Percentiles rank a stretch among this genome's conserved stretches.
These are phyloP conservation scores for Leccinum rimulosum DNA, from an alignment of 768 basidiomycete genomes.

Conservation along the genomic window DNA sequence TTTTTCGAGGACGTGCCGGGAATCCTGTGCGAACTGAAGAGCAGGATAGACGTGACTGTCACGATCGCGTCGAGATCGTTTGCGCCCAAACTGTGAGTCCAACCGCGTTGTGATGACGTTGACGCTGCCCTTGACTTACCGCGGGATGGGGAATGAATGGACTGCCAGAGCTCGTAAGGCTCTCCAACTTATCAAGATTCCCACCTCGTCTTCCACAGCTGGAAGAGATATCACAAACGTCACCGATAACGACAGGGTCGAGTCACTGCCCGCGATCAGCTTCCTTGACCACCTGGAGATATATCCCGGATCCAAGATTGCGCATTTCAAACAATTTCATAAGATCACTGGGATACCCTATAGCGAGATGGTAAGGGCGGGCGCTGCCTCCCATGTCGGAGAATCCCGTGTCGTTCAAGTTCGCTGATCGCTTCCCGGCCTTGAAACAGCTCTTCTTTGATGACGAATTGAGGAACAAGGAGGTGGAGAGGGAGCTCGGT, in stretches of 20 bases:
- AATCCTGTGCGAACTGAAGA: constrained; percentile 60
- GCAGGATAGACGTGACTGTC: constrained; percentile 45
- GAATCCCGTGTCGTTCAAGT: background rate
- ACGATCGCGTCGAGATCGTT: constrained; percentile 75
- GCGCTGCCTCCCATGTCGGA: background rate
- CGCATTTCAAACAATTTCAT: constrained; percentile 76
- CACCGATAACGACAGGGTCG: constrained; percentile 11
- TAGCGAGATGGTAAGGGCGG: constrained; percentile 63
- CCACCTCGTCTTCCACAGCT: constrained; percentile 32
- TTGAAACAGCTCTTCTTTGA: constrained; percentile 61
- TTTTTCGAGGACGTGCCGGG: constrained; percentile 79
- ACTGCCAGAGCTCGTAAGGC: constrained; percentile 67
- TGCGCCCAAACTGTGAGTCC: constrained; percentile 63
- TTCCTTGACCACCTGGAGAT: constrained; percentile 75
- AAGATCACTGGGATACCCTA: constrained; percentile 74
- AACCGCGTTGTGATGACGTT: background rate
- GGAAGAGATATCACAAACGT: constrained; percentile 24
- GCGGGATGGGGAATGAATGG: background rate
- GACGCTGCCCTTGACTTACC: background rate
- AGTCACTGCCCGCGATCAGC: constrained; percentile 46
- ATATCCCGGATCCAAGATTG: constrained; percentile 79
- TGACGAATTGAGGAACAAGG: constrained; percentile 57
- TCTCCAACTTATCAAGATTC: constrained; percentile 58
- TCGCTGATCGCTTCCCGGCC: background rate
- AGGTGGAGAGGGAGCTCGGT: constrained; percentile 54